Conservation (phyloP, 1,284 basidiomycete species). For the Ganoderma multipileum region DNA sequence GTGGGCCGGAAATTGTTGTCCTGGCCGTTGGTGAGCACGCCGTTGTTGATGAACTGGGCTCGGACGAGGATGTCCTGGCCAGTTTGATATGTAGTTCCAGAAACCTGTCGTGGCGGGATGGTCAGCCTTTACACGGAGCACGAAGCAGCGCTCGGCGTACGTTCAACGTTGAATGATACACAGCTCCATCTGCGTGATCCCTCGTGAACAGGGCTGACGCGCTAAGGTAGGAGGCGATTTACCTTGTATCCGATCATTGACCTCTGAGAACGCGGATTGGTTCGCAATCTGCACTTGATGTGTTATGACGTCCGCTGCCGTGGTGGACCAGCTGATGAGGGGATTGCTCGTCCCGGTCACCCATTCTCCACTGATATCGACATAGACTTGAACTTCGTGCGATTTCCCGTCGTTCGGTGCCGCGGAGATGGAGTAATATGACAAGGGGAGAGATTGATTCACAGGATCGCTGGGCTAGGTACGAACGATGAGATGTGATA, state of each 20-base stretch:
- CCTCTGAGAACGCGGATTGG: not conserved
- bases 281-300: not conserved
- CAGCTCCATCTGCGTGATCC: not conserved
- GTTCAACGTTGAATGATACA: conserved; percentile 10
- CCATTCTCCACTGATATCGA: conserved; percentile 73
- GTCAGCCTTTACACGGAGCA: not conserved
- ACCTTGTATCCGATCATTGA: not conserved
- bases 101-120: conserved; percentile 6
- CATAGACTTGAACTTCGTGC: conserved; percentile 66
- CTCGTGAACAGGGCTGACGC: not conserved
- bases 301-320: not conserved
- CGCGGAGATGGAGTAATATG: conserved; percentile 63
- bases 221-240: conserved; percentile 30
- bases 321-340: conserved; percentile 54
- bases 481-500: conserved; percentile 17
- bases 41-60: conserved; percentile 22
- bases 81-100: conserved; percentile 27
- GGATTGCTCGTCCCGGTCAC: conserved; percentile 44
- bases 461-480: conserved; percentile 61
- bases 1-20: conserved; percentile 21
- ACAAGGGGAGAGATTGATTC: conserved; percentile 66
- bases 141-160: not conserved
- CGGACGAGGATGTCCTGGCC: conserved; percentile 14
- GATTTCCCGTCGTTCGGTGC: conserved; percentile 57
- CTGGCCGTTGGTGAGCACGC: conserved; percentile 20